phyloP scores from a whole-genome alignment of 345 rosid species.

The Carallia pectinifolia region DNA sequence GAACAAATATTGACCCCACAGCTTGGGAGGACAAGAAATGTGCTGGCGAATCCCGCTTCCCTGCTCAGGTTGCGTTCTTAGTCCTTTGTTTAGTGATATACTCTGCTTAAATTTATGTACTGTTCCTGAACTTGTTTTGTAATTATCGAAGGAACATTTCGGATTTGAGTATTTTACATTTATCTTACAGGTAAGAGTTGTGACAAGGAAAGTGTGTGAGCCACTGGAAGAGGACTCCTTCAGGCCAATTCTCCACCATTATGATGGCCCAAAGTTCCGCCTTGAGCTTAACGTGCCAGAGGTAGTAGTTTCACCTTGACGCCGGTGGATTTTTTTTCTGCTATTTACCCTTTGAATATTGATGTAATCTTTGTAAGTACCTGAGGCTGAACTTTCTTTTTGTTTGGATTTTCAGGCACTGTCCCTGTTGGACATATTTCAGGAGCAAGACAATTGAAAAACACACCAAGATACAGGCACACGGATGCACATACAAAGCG shows the following conservation, averaged over 20 bases:
- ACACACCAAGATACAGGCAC: conserved; percentile 2
- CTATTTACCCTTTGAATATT: neutral
- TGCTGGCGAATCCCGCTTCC: conserved; percentile 89
- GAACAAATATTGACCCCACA: conserved; percentile 83
- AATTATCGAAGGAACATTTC: neutral
- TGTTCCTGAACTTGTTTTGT: neutral
- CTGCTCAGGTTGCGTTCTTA: conserved; percentile 64
- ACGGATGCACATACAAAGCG: conserved; percentile 9
- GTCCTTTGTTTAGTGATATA: too few relatives aligned
- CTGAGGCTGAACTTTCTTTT: neutral
- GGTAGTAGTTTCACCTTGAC: conserved; percentile 36
- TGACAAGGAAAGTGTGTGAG: conserved; percentile 76
- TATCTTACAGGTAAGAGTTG: conserved; percentile 54
- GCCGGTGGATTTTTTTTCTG: neutral
- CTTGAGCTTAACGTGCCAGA: conserved; percentile 91
- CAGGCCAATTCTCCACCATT: conserved; percentile 96
- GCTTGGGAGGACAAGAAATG: conserved; percentile 98
- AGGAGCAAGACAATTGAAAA: conserved; percentile 46
- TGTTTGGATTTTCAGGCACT: conserved; percentile 52
- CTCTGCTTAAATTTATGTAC: too few relatives aligned
- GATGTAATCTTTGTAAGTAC: neutral
- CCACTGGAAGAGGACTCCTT: conserved; percentile 97
- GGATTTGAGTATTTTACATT: neutral
- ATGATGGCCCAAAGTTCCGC: conserved; percentile 98
- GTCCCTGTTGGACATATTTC: conserved; percentile 87